Percentiles rank a stretch among this genome's conserved stretches.
Conservation (phyloP, 2,329 filamentous ascomycete species). For the Leptoxyphium fumago region DNA sequence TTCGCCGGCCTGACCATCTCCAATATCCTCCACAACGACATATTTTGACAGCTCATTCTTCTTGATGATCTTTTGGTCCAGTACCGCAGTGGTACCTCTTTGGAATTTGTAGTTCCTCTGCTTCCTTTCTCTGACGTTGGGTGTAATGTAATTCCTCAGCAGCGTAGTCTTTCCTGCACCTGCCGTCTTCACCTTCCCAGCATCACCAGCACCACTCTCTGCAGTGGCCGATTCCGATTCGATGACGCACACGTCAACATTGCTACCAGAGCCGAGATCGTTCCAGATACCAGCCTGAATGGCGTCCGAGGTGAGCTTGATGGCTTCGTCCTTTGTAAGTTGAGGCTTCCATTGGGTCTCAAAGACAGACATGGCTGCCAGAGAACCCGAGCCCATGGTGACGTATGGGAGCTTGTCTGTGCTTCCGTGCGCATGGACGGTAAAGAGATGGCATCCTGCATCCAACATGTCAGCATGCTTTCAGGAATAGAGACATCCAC, state of each 20-base stretch:
- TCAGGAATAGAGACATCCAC: neutral
- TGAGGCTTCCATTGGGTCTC: slow-evolving; percentile 85
- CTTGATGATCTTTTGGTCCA: slow-evolving; percentile 92
- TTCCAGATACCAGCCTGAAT: slow-evolving; percentile 98
- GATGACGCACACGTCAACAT: slow-evolving; percentile 93
- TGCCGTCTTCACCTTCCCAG: neutral
- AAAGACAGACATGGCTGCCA: slow-evolving; percentile 96
- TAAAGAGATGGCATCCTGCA: slow-evolving; percentile 58
- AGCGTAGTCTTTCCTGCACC: slow-evolving; percentile 59
- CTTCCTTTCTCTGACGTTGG: slow-evolving; percentile 84
- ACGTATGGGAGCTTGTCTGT: slow-evolving; percentile 99
- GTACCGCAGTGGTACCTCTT: slow-evolving; percentile 82
- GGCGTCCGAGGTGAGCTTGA: slow-evolving; percentile 69
- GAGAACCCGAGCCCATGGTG: slow-evolving; percentile 92
- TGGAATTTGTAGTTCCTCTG: slow-evolving; percentile 84
- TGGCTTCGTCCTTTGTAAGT: slow-evolving; percentile 64
- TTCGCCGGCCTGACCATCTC: slow-evolving; percentile 48
- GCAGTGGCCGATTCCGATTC: slow-evolving; percentile 46
- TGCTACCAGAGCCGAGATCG: slow-evolving; percentile 90
- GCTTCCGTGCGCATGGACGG: slow-evolving; percentile 93
- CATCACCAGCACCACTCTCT: neutral
- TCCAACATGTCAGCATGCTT: neutral
- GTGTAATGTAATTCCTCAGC: slow-evolving; percentile 82
- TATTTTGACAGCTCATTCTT: slow-evolving; percentile 91
- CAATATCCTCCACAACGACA: slow-evolving; percentile 77